Evolutionary conservation across 2,329 filamentous ascomycete species (phyloP).

Genomic region (Paramyrothecium sp.): DNA sequence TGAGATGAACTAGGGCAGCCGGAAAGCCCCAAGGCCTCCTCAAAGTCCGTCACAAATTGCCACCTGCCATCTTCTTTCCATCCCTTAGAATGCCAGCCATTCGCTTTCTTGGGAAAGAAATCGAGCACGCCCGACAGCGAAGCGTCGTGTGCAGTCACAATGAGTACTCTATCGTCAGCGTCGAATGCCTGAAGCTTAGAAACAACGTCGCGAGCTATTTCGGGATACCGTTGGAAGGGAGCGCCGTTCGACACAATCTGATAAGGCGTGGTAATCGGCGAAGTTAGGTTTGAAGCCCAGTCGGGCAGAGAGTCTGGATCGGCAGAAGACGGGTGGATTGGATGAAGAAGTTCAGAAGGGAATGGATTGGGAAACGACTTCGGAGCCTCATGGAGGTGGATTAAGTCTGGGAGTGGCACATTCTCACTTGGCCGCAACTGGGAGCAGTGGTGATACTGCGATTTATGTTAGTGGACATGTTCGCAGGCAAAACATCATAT

Average conservation of each 20-base stretch:
- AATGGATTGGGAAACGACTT: neutral
- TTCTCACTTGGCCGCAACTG: neutral
- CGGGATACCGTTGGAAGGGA: neutral
- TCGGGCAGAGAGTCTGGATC: neutral
- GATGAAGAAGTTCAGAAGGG: neutral
- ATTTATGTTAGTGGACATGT: too few relatives aligned
- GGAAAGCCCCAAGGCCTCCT: too few relatives aligned
- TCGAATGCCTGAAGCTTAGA: neutral
- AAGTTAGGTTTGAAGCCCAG: neutral
- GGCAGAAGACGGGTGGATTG: neutral
- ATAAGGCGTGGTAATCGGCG: neutral
- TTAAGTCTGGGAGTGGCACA: neutral
- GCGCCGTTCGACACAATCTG: neutral
- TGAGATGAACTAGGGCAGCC: too few relatives aligned
- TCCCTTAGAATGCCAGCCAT: neutral
- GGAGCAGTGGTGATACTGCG: neutral
- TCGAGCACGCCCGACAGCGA: neutral
- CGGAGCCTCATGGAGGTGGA: neutral
- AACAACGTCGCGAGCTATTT: neutral
- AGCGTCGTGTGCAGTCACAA: neutral
- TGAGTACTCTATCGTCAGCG: neutral
- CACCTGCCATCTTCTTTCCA: neutral
- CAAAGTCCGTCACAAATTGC: neutral
- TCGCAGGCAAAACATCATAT: too few relatives aligned
- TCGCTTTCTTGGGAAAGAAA: neutral